phyloP scores from a whole-genome alignment of 768 basidiomycete species.

The Tulasnella sp. region DNA sequence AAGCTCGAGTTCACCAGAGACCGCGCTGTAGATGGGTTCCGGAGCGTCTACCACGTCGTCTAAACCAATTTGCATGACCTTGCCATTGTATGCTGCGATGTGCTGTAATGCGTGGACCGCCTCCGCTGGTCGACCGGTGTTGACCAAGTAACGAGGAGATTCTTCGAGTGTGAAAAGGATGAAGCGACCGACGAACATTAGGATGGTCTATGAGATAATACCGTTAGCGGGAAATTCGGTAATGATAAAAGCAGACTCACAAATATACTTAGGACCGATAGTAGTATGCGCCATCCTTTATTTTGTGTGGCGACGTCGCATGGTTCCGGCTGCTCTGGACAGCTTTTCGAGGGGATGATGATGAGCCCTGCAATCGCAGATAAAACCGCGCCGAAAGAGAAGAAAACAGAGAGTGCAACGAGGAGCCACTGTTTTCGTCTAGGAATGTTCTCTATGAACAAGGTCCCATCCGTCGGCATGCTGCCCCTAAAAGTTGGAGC shows the following conservation, averaged over 20 bases:
- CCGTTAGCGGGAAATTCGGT: background rate
- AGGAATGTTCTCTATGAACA: slow-evolving; percentile 87
- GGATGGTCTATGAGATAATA: slow-evolving; percentile 48
- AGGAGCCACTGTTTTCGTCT: slow-evolving; percentile 85
- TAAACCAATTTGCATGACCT: slow-evolving; percentile 49
- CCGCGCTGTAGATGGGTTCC: background rate
- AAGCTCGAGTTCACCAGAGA: background rate
- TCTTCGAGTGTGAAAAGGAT: slow-evolving; percentile 88
- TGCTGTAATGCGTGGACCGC: slow-evolving; percentile 72
- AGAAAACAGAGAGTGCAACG: slow-evolving; percentile 88
- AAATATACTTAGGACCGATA: slow-evolving; percentile 63
- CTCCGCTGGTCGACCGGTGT: slow-evolving; percentile 73
- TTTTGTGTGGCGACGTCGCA: slow-evolving; percentile 66
- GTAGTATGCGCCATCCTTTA: slow-evolving; percentile 80
- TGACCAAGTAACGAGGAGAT: slow-evolving; percentile 86
- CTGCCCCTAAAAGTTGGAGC: slow-evolving; percentile 45
- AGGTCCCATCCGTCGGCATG: slow-evolving; percentile 95
- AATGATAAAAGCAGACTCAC: slow-evolving; percentile 38
- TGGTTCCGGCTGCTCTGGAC: slow-evolving; percentile 22
- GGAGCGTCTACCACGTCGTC: slow-evolving; percentile 50
- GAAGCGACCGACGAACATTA: slow-evolving; percentile 80
- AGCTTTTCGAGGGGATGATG: slow-evolving; percentile 54
- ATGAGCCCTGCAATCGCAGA: slow-evolving; percentile 69
- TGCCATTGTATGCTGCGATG: slow-evolving; percentile 81
- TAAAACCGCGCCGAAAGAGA: slow-evolving; percentile 84